Percentiles rank a stretch among this genome's conserved stretches.
Conservation (phyloP, 78 protist species). For the Diacronema lutheri region DNA sequence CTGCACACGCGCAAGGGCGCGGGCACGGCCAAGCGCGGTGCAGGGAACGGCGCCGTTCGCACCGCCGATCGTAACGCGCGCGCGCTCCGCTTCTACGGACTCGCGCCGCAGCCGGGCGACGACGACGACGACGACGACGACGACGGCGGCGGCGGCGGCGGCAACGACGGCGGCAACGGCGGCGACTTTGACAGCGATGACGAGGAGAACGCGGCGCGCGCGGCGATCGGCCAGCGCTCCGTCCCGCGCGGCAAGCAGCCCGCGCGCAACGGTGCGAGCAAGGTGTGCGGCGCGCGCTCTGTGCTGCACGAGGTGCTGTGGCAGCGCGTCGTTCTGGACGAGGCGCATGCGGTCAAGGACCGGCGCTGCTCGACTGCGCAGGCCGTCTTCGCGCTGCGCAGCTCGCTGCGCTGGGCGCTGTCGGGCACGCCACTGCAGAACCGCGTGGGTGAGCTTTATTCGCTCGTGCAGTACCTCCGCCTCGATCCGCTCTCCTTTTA, state of each 20-base stretch:
- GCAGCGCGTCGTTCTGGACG: conserved; percentile 61
- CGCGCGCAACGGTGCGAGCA: too few relatives aligned
- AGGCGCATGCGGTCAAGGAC: conserved; percentile 61
- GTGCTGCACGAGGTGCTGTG: conserved; percentile 13
- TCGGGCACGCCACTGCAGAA: conserved; percentile 70
- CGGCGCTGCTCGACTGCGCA: conserved; percentile 29
- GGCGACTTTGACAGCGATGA: too few relatives aligned
- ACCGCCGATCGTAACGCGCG: too few relatives aligned
- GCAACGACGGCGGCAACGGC: not conserved
- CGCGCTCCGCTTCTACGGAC: too few relatives aligned
- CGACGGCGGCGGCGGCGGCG: not conserved
- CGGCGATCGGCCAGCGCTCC: too few relatives aligned
- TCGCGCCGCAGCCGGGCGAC: not conserved
- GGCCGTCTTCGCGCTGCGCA: conserved; percentile 10
- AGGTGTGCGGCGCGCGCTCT: too few relatives aligned
- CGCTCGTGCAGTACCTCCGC: conserved; percentile 29
- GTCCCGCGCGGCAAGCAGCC: too few relatives aligned
- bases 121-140: not conserved
- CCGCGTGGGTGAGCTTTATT: conserved; percentile 37
- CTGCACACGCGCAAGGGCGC: too few relatives aligned
- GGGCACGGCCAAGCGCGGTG: too few relatives aligned
- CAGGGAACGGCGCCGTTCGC: too few relatives aligned
- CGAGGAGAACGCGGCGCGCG: too few relatives aligned
- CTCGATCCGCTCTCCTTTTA: conserved; percentile 41
- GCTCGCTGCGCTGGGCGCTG: conserved; percentile 41